Evolutionary conservation across 179 eudicot species (phyloP).

Genomic region (Sideroxylon spinosum): DNA sequence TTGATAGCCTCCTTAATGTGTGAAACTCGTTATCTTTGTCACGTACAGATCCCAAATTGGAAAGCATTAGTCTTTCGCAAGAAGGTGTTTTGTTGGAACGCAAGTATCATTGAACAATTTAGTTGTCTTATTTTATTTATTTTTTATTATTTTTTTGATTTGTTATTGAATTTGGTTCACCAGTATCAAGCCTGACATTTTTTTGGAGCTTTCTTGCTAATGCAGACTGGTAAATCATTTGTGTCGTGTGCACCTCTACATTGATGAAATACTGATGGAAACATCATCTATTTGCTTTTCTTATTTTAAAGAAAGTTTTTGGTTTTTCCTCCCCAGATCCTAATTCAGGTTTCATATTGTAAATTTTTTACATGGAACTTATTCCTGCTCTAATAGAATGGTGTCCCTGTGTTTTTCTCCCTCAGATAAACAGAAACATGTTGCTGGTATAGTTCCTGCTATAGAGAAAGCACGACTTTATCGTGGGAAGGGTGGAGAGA

Average conservation of each 20-base stretch:
- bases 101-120: no score
- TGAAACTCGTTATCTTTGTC: no score
- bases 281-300: background rate
- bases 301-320: background rate
- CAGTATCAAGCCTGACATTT: no score
- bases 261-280: background rate
- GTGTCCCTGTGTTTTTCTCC: conserved; percentile 1
- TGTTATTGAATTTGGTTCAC: no score
- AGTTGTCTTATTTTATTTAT: no score
- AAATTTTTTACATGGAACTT: conserved; percentile 2
- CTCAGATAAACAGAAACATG: conserved; percentile 78
- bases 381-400: background rate
- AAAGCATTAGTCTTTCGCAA: no score
- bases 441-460: conserved; percentile 86
- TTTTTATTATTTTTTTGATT: no score
- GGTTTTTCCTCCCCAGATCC: background rate
- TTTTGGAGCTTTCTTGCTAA: no score
- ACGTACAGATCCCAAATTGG: no score
- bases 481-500: conserved; percentile 99
- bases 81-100: no score
- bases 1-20: no score
- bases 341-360: conserved; percentile 3
- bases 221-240: no score
- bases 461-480: conserved; percentile 96
- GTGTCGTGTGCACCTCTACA: background rate